Percentiles rank a stretch among this genome's conserved stretches.
Evolutionary conservation across 2,329 filamentous ascomycete genomes (phyloP).

Genomic region (Verticillium klebahnii): DNA sequence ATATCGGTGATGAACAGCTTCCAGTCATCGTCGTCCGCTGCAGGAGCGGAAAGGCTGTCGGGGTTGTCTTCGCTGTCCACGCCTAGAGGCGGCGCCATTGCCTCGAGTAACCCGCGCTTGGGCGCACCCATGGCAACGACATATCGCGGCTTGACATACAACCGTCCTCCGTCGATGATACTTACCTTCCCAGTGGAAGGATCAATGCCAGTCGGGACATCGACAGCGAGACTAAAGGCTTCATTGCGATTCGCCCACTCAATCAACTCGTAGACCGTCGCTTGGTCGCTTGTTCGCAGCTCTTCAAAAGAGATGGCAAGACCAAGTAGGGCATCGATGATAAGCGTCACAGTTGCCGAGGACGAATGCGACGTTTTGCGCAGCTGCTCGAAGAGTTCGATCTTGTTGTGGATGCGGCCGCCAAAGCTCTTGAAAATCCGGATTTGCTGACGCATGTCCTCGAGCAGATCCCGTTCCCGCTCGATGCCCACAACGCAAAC

Average conservation of each 20-base stretch:
- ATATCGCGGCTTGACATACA: slow-evolving; percentile 78
- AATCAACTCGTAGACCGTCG: slow-evolving; percentile 82
- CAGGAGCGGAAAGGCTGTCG: slow-evolving; percentile 15
- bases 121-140: slow-evolving; percentile 85
- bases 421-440: slow-evolving; percentile 81
- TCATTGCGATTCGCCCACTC: slow-evolving; percentile 90
- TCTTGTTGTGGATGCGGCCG: slow-evolving; percentile 62
- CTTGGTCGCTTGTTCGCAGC: slow-evolving; percentile 75
- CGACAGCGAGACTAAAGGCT: slow-evolving; percentile 78
- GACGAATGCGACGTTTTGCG: slow-evolving; percentile 31
- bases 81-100: slow-evolving; percentile 49
- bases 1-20: slow-evolving; percentile 81
- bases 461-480: slow-evolving; percentile 73
- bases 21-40: slow-evolving; percentile 58
- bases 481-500: slow-evolving; percentile 83
- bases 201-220: slow-evolving; percentile 84
- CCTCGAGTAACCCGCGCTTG: slow-evolving; percentile 77
- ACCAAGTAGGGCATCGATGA: slow-evolving; percentile 85
- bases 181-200: slow-evolving; percentile 66
- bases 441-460: slow-evolving; percentile 75
- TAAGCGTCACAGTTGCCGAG: slow-evolving; percentile 61
- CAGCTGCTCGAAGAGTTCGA: slow-evolving; percentile 56
- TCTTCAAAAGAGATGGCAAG: slow-evolving; percentile 87
- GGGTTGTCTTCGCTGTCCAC: slow-evolving; percentile 7
- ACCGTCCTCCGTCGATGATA: slow-evolving; percentile 66